Base-by-base conservation (phyloP, 208 protist species). In the Leptomonas pyrrhocoris region DNA sequence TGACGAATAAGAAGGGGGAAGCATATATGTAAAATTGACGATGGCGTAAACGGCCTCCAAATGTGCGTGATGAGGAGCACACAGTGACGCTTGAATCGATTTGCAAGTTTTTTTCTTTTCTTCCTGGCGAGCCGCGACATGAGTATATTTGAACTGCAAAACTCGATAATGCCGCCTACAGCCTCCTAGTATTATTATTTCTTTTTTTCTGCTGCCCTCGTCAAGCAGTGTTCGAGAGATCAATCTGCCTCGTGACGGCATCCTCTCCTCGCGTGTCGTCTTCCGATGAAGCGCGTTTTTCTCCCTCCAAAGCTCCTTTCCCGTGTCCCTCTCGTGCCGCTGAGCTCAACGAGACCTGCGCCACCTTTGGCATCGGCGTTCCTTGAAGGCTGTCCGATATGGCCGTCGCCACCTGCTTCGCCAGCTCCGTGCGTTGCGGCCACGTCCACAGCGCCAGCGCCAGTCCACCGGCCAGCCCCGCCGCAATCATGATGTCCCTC, bases 401-500 rank as follows among this genome's bases (percentile, higher is more conserved):
- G 28, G 57, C 76, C 12, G 70, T 76, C 15, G 72, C 65, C 31
- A 89, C 68, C 50, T 82, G 72, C 38, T 50, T 55, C 11, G 55
- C 36, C 51, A 89, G 56, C 21, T n/a, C 49, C 40, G 43, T 56
- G 5, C 81, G 80, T 12, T 69, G 76, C 45, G 80, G 80, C 84
- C 83, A 88, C 34, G 56, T 75, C 73, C 76, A 86, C 15, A 85
- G 30, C 50, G 57, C 36, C 43, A 74, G 48, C 42, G 69, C 54
- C 19, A 80, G 38, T 8, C 80, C 62, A 4, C 72, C 60, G 13
- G 83, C 54, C 8, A 85, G 51, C 31, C 45, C 53, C n/a, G 83
- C n/a, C 1, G 81, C 68, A 31, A 91, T 76, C 31, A 88, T 62
- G 0, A 88, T 9, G 40, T 96, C 90, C 9, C 66, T 72, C 50